phyloP scores from a whole-genome alignment of 2,329 filamentous ascomycete genomes.

The Talaromyces sp. region DNA sequence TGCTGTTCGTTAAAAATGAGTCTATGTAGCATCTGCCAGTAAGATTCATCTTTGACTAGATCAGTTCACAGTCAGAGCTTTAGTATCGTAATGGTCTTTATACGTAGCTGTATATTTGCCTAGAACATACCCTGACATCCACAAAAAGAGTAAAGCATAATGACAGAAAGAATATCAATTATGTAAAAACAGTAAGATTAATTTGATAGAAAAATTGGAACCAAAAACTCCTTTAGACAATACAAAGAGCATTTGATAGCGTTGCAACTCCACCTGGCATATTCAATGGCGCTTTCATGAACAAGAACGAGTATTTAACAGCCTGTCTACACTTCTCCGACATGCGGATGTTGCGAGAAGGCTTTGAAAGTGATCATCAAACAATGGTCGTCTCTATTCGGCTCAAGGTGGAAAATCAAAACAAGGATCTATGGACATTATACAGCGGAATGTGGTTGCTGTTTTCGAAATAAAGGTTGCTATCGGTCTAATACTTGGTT shows the following conservation, averaged over 20 bases:
- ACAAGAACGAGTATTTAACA: not conserved
- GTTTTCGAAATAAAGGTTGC: not conserved
- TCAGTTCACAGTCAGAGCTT: no score
- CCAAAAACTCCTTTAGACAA: not conserved
- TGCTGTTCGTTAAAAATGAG: not conserved
- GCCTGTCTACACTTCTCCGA: not conserved
- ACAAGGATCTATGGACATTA: not conserved
- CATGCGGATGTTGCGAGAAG: not conserved
- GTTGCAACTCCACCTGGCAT: conserved; percentile 6
- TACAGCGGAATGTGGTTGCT: not conserved
- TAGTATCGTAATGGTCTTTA: no score
- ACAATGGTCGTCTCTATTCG: not conserved
- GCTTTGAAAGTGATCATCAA: not conserved
- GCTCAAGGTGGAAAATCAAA: not conserved
- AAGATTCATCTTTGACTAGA: not conserved
- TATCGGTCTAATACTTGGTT: not conserved
- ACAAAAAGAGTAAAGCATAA: not conserved
- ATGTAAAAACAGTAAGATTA: no score
- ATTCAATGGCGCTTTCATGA: not conserved
- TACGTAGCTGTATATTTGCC: no score
- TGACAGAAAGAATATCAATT: not conserved
- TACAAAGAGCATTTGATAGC: not conserved
- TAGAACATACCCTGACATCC: not conserved
- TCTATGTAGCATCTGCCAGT: not conserved
- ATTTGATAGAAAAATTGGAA: no score